Percentiles rank a stretch among this genome's conserved stretches.
Conservation (phyloP, 2,329 filamentous ascomycete genomes). For the Colletotrichum chlorophyti region DNA sequence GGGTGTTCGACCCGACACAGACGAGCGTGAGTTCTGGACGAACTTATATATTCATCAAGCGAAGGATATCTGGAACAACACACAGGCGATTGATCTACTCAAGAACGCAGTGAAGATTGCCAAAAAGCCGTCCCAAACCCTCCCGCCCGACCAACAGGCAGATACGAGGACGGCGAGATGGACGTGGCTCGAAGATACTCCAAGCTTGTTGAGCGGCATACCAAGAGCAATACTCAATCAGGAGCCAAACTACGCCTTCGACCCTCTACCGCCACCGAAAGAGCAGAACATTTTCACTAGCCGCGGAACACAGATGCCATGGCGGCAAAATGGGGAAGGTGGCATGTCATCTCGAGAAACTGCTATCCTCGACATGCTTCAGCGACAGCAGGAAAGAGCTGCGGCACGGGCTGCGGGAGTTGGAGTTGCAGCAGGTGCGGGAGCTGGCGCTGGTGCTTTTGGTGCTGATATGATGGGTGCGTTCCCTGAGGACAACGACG, state of each 20-base stretch:
- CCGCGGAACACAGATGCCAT: conserved; percentile 49
- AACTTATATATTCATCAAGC: conserved; percentile 78
- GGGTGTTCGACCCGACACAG: conserved; percentile 73
- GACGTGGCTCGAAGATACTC: conserved; percentile 78
- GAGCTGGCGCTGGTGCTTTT: conserved; percentile 1
- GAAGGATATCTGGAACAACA: conserved; percentile 86
- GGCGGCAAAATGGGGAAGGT: conserved; percentile 35
- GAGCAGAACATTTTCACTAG: conserved; percentile 59
- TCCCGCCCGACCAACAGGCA: conserved; percentile 47
- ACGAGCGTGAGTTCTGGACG: conserved; percentile 70
- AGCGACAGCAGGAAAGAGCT: conserved; percentile 10
- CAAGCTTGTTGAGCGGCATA: conserved; percentile 72
- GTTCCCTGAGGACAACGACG: conserved; percentile 27
- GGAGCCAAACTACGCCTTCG: conserved; percentile 76
- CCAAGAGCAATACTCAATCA: conserved; percentile 69
- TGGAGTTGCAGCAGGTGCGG: neutral
- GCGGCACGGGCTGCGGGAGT: neutral
- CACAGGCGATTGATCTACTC: conserved; percentile 72
- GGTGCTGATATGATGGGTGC: conserved; percentile 11
- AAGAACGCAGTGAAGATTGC: conserved; percentile 70
- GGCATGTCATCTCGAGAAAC: conserved; percentile 9
- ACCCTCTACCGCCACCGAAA: conserved; percentile 77
- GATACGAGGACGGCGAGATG: conserved; percentile 71
- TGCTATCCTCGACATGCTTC: conserved; percentile 13
- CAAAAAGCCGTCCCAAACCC: conserved; percentile 45